Percentiles rank a stretch among this genome's conserved stretches.
Conservation (phyloP, 2,329 filamentous ascomycete genomes). For the Hymenoscyphus scutula region DNA sequence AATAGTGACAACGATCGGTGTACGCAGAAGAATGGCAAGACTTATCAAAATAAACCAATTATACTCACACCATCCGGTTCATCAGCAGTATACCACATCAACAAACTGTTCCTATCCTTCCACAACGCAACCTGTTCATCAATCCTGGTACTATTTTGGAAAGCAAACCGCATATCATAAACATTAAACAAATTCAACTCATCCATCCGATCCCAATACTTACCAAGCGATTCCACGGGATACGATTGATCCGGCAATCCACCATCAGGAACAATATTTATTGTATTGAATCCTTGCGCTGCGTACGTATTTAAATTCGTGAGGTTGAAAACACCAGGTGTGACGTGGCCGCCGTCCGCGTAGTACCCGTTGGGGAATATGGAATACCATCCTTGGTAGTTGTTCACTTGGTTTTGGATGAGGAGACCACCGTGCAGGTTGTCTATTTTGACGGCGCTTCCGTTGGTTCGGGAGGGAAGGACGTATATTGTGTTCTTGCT, state of each 20-base stretch:
- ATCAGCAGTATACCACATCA: slow-evolving; percentile 51
- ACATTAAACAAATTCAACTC: slow-evolving; percentile 45
- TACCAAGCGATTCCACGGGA: slow-evolving; percentile 37
- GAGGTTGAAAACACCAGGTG: slow-evolving; percentile 32
- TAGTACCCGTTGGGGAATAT: slow-evolving; percentile 49
- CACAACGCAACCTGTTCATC: slow-evolving; percentile 30
- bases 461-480: slow-evolving; percentile 43
- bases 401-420: slow-evolving; percentile 38
- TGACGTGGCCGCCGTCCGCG: slow-evolving; percentile 32
- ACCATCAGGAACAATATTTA: slow-evolving; percentile 41
- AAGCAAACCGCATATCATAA: slow-evolving; percentile 37
- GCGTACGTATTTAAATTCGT: slow-evolving; percentile 41
- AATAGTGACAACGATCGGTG: no score
- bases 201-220: slow-evolving; percentile 44
- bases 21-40: background rate
- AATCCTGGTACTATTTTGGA: slow-evolving; percentile 40
- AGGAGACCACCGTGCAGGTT: slow-evolving; percentile 45
- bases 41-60: background rate
- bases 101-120: slow-evolving; percentile 40
- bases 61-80: slow-evolving; percentile 42
- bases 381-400: slow-evolving; percentile 35
- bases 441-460: slow-evolving; percentile 47
- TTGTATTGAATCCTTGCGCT: slow-evolving; percentile 46
- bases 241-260: slow-evolving; percentile 40
- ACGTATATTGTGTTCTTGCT: slow-evolving; percentile 40